Evolutionary conservation across 495 filamentous ascomycete species (phyloP), one percentile per base, ranked within the genome.

Genomic region (Aspergillus ellipticus): DNA sequence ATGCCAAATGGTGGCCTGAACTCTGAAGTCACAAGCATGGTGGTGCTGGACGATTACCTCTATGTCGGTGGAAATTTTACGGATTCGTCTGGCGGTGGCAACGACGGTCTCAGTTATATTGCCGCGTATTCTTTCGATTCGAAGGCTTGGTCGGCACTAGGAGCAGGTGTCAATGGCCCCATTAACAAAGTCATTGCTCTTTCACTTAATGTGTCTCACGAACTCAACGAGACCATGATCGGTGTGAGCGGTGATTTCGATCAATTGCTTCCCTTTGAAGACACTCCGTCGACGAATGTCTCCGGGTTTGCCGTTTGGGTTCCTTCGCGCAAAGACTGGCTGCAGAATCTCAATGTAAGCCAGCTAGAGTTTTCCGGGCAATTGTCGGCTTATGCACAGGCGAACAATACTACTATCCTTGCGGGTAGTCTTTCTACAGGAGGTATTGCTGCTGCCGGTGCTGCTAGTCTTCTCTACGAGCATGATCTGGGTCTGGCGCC

Each of bases 251-350:
- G 94, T 21, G 78, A 85, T 61, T 99, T 99, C 67, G 76, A 81
- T 20, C 73, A 83, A 55, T 79, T 96, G 22, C 72, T 85, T 17
- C 79, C 82, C 3, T 91, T 88, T 64, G 84, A 74, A 41, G 75
- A 73, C 49, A 87, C 84, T 58, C 61, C 77, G 10, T 79, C 82
- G n/a, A 70, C 84, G 10, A 61, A 79, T 11, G 87, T 85, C 2
- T 66, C 80, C 47, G 90, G 92, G 0, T 92, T 97, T 65, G 94
- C 89, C 26, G 75, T 97, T 21, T 99, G 94, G 94, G 87, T 97
- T n/a, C 90, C 91, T 19, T 94, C 92, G 5, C 80, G 79, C 47
- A 81, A 83, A 39, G 90, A 95, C 64, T 99, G 94, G 94, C 73
- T 97, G 20, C 84, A 90, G 68, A 93, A 91, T 59, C 74, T 97